Conservation (phyloP, 306 rosid genomes). For the Aeschynomene evenia region DNA sequence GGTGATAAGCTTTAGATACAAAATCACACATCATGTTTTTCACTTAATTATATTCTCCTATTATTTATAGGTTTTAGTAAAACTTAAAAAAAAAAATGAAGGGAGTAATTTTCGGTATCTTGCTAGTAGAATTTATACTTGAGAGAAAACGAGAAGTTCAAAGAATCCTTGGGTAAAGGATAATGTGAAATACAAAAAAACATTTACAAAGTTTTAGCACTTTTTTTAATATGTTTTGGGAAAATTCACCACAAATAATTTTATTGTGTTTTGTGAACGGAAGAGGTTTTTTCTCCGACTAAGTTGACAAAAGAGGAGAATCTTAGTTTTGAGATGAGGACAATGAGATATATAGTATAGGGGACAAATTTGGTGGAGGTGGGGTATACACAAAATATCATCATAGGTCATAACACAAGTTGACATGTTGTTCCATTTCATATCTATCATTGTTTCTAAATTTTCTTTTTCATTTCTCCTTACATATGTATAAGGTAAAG, state of each 20-base stretch:
- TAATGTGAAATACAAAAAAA: background rate
- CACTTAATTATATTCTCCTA: background rate
- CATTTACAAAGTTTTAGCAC: background rate
- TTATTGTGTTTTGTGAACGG: background rate
- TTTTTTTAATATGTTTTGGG: background rate
- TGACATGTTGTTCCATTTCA: background rate
- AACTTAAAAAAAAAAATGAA: too few species aligned
- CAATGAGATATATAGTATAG: background rate
- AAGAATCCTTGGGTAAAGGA: background rate
- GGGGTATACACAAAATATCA: background rate
- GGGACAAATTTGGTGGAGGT: background rate
- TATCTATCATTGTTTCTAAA: background rate
- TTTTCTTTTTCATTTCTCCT: too few species aligned
- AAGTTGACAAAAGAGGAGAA: background rate
- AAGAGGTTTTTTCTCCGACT: background rate
- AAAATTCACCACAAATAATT: background rate
- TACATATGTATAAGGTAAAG: too few species aligned
- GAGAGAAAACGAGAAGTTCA: background rate
- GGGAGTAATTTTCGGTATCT: too few species aligned
- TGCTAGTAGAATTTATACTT: too few species aligned
- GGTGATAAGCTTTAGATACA: background rate
- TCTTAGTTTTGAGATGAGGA: background rate
- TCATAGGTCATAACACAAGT: too few species aligned
- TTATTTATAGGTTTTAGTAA: too few species aligned
- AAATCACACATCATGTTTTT: background rate